Evolutionary conservation across 768 basidiomycete genomes (phyloP), one percentile per base, ranked within the genome.

Genomic region (Mycena olivaceomarginata): DNA sequence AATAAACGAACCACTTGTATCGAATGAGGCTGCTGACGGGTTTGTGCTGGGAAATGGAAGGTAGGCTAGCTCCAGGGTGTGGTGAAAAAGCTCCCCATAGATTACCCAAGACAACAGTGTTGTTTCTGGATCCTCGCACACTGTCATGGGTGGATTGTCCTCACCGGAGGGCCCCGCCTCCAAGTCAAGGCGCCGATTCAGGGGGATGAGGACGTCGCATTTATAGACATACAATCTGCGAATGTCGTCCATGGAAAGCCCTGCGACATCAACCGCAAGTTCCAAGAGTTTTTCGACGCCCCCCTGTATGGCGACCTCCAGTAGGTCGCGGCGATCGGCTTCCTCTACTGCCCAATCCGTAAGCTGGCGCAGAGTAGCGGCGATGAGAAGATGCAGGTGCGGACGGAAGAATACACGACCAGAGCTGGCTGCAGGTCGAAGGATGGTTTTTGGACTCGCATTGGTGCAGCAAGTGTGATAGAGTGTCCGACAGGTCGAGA

Each of bases 81-180:
- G 75, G 71, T 76, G 78, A 53, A 79, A 76, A 13, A 79, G 71
- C 18, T 79, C 78, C 9, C 74, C 78, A 37, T 79, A 79, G 18
- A 76, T 74, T 57, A 65, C 72, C 78, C 78, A 79, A 2, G 67
- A 79, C 22, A 79, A 25, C 39, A 79, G 62, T 6, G 78, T 67
- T 18, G 78, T 70, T 67, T 72, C 78, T 18, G 75, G 74, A 45
- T 79, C 78, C 25, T 76, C 56, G 71, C 75, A 73, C 56, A 74
- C 45, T 9, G 74, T 75, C 53, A 20, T 22, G 1, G 1, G 2
- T 13, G 13, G 7, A 7, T 20, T 18, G 0, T 7, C 8, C 4
- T 18, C 51, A 18, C n/a, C 25, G 37, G 48, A 41, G 5, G 70
- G 70, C 6, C 74, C 71, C 13, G 76, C 76, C 39, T 41, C n/a